Evolutionary conservation across 768 basidiomycete genomes (phyloP).

Genomic region (Coprinopsis sp.): DNA sequence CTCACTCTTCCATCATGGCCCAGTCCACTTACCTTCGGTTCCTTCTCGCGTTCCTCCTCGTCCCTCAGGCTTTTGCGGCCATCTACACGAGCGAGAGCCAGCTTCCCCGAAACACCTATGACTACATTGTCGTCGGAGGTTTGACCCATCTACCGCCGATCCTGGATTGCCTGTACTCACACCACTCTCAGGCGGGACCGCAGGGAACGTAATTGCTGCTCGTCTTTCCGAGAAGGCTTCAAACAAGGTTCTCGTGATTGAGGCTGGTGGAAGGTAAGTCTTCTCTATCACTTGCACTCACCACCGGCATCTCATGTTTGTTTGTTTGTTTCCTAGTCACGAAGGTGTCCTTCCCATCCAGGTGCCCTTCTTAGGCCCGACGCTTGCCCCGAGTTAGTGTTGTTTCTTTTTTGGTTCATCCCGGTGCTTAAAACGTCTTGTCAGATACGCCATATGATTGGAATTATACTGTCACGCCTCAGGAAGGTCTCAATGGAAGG

Average conservation of each 20-base stretch:
- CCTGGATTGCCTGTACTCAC: no score
- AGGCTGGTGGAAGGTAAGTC: conserved; percentile 7
- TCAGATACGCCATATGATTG: conserved; percentile 12
- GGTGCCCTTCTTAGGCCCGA: conserved; percentile 1
- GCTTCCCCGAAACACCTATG: no score
- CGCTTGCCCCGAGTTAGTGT: not conserved
- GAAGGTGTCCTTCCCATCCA: conserved; percentile 2
- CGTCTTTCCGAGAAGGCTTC: not conserved
- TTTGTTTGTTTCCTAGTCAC: conserved; percentile 2
- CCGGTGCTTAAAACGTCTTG: not conserved
- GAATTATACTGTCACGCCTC: conserved; percentile 14
- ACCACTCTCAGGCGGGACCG: conserved; percentile 6
- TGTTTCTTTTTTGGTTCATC: conserved; percentile 4
- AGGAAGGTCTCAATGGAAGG: conserved; percentile 8
- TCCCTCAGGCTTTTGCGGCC: no score
- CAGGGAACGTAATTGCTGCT: not conserved
- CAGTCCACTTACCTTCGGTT: no score
- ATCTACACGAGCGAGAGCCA: no score
- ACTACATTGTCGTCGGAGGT: no score
- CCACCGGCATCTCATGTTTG: no score
- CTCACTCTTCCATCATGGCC: no score
- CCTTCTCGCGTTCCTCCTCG: no score
- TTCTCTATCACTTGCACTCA: not conserved
- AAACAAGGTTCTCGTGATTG: conserved; percentile 3
- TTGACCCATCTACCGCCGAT: no score